These are phyloP conservation scores for Syzygium malaccense DNA, from an alignment of 441 rosid genomes.

Conservation along the genomic window DNA sequence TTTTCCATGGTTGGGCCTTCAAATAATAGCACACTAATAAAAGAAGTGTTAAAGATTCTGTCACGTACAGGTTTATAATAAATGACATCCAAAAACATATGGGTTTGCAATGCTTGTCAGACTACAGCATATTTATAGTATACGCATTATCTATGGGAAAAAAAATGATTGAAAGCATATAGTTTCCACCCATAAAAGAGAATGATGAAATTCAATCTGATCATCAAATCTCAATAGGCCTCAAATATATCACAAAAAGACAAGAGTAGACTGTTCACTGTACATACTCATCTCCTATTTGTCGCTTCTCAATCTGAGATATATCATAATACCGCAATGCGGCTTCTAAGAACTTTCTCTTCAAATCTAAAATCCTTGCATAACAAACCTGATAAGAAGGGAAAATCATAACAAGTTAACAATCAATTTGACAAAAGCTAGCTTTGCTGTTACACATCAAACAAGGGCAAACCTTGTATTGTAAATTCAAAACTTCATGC, in stretches of 20 bases:
- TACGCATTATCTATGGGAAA: background rate
- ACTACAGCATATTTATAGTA: background rate
- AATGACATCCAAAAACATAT: background rate
- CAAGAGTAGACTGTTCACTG: background rate
- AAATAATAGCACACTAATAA: background rate
- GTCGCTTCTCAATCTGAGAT: slow-evolving; percentile 95
- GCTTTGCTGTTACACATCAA: background rate
- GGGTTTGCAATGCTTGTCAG: background rate
- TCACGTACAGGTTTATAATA: background rate
- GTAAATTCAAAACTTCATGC: slow-evolving; percentile 84
- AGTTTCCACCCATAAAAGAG: background rate
- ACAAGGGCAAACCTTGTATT: slow-evolving; percentile 63
- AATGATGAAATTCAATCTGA: background rate
- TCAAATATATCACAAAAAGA: background rate
- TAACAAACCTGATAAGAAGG: slow-evolving; percentile 61
- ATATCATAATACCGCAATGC: slow-evolving; percentile 93
- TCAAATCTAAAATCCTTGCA: slow-evolving; percentile 97
- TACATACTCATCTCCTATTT: slow-evolving; percentile 92
- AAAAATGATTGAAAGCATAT: background rate
- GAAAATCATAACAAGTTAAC: background rate
- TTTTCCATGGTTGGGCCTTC: background rate
- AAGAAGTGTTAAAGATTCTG: background rate
- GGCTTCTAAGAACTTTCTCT: slow-evolving; percentile 96
- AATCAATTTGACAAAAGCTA: background rate
- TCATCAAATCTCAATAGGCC: background rate